phyloP scores from a whole-genome alignment of 805 yeast genomes.

The Kazachstania bromeliacearum region DNA sequence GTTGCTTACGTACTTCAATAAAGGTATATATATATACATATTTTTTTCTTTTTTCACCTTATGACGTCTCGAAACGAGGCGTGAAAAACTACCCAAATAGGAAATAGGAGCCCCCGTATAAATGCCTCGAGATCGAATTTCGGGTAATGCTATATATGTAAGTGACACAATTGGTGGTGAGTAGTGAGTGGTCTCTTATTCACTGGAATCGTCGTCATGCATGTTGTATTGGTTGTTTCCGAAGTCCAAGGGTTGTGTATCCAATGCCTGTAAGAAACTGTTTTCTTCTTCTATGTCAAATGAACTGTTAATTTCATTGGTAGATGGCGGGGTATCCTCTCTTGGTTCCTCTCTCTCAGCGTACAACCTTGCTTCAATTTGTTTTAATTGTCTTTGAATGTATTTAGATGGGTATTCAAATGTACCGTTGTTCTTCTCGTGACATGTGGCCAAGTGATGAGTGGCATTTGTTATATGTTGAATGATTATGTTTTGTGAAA shows the following conservation, averaged over 20 bases:
- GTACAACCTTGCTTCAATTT: slow-evolving; percentile 16
- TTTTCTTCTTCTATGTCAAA: slow-evolving; percentile 2
- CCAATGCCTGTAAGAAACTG: slow-evolving; percentile 2
- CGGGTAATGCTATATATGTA: too few species aligned
- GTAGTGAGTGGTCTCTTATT: not conserved
- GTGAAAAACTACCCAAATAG: too few species aligned
- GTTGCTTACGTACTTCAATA: too few species aligned
- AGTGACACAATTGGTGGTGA: too few species aligned
- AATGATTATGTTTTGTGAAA: not conserved
- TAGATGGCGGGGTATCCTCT: not conserved
- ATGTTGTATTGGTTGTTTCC: not conserved
- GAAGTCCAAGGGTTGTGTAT: not conserved
- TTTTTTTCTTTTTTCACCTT: too few species aligned
- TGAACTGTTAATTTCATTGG: not conserved
- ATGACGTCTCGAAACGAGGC: too few species aligned
- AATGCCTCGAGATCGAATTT: too few species aligned
- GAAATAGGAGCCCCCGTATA: too few species aligned
- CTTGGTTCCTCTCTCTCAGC: not conserved
- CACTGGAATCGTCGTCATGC: not conserved
- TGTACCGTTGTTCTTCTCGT: slow-evolving; percentile 10
- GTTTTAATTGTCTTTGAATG: slow-evolving; percentile 18
- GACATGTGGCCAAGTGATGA: not conserved
- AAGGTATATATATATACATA: too few species aligned
- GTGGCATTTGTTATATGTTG: not conserved
- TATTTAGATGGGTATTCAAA: slow-evolving; percentile 15